Base-by-base conservation (phyloP, 345 rosid species). In the Murraya koenigii region DNA sequence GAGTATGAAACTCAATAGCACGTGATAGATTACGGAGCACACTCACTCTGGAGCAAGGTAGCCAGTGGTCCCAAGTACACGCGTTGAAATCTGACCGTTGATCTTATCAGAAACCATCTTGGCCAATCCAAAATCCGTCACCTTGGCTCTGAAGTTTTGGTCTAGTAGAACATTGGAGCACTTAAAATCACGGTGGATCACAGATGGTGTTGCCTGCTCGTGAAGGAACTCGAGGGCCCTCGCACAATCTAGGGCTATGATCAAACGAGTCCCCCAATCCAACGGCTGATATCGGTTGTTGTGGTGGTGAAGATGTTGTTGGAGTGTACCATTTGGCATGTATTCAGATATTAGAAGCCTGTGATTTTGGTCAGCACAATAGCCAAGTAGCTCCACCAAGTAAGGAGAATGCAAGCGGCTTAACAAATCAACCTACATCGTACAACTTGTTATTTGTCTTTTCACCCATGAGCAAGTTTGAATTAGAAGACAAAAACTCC, bases 21-120 rank as follows among this genome's bases (percentile, higher is more conserved):
- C 62, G 63, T 22, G 75, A 33, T 9, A 73, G 30, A 66, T 44
- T 74, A 77, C 69, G 82, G 23, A 77, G 22, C 17, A 0, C 28
- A 89, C 97, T 95, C 82, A 95, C 98, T 95, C 98, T 33, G 98
- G 98, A 10, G 97, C 98, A 30, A 93, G 80, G 80, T 92, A 95
- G 68, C 94, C 95, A 0, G 87, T 89, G 82, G 97, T 93, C 76
- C 97, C 93, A 1, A 86, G 69, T 15, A 93, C 88, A 7, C 89
- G 86, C 2, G 94, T 93, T n/a, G 87, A 89, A 73, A 89, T 80
- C 87, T 91, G 95, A 76, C 94, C 97, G 2, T 90, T 90, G 85
- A 88, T 84, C 87, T 83, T 90, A 79, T 93, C 90, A 0, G 97
- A 90, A 13, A 82, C 90, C 82, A 82, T 88, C 90, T 90, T 93